Evolutionary conservation across 1,139 yeast genomes (phyloP), one percentile per base, ranked within the genome.

Genomic region (Blastobotrys elegans): DNA sequence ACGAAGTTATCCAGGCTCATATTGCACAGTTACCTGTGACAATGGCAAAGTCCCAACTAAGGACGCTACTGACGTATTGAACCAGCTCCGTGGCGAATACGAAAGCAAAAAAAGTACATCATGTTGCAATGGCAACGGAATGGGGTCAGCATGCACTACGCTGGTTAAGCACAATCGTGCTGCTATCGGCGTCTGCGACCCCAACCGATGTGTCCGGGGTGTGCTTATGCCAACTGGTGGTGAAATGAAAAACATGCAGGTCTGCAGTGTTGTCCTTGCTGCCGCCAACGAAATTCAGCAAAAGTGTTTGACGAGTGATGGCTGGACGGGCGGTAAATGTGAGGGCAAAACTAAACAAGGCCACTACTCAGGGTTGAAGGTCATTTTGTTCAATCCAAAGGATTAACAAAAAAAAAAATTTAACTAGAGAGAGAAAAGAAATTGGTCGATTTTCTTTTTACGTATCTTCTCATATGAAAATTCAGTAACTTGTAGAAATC

Each of bases 21-120:
- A n/a, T n/a, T 34, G 38, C 11, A 34, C n/a, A 34, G 17, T 34
- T 21, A 34, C 38, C 38, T 40, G 43, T 20, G 43, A 40, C 35
- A 40, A 40, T 14, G 4, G 3, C 10, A 10, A n/a, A 3, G 43
- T 40, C 26, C 16, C 27, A 14, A 16, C 35, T 30, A 22, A 27
- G 20, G 43, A 40, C 16, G 43, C 43, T 13, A 40, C 35, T 3
- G 7, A 14, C 2, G 10, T 40, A 2, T 3, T 27, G 8, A 40
- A 40, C 11, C 35, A 40, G 24, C 27, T 40, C 18, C 2, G 43
- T 16, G 35, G 43, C 14, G 8, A 18, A 3, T n/a, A 26, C n/a
- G 35, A 40, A 21, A 24, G 11, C 11, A 6, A 18, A 29, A 18
- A 40, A 11, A 3, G 2, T 17, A 24, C 24, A n/a, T 6, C 7